Conservation (phyloP, 805 yeast species). For the Starmerella scarabaei region DNA sequence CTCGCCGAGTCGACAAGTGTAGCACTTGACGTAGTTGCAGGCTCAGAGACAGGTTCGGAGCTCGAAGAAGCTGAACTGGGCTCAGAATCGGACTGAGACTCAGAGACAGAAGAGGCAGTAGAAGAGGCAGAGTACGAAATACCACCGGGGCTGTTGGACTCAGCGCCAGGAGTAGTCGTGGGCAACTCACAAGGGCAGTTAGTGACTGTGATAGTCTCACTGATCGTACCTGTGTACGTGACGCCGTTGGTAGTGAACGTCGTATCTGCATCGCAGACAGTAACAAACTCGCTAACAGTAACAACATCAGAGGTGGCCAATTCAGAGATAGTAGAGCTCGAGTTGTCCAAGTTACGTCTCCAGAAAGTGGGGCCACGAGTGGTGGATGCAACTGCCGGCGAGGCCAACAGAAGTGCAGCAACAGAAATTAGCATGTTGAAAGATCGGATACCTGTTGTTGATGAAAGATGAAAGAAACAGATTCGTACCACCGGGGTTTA, state of each 20-base stretch:
- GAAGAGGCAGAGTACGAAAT: neutral
- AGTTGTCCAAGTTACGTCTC: too few relatives aligned
- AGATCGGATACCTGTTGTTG: too few relatives aligned
- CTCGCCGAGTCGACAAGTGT: neutral
- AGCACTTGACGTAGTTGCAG: neutral
- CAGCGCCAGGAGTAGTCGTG: neutral
- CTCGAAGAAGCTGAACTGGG: too few relatives aligned
- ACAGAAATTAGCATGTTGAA: too few relatives aligned
- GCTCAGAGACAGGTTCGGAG: neutral
- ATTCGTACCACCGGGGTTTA: too few relatives aligned
- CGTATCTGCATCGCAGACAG: constrained; percentile 14
- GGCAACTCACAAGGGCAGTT: constrained; percentile 12
- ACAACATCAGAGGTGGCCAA: neutral
- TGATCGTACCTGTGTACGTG: constrained; percentile 16
- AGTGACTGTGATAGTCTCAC: constrained; percentile 13
- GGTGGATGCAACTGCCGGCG: too few relatives aligned
- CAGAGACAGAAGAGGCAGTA: neutral
- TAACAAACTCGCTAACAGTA: neutral
- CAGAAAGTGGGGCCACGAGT: too few relatives aligned
- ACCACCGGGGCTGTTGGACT: neutral
- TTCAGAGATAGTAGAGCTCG: too few relatives aligned
- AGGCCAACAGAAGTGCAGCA: too few relatives aligned
- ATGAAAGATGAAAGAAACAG: too few relatives aligned
- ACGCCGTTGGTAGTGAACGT: constrained; percentile 7
- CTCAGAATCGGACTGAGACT: neutral